Evolutionary conservation across 352 stramenopile species (phyloP).

Genomic region (Phytophthora colocasiae): DNA sequence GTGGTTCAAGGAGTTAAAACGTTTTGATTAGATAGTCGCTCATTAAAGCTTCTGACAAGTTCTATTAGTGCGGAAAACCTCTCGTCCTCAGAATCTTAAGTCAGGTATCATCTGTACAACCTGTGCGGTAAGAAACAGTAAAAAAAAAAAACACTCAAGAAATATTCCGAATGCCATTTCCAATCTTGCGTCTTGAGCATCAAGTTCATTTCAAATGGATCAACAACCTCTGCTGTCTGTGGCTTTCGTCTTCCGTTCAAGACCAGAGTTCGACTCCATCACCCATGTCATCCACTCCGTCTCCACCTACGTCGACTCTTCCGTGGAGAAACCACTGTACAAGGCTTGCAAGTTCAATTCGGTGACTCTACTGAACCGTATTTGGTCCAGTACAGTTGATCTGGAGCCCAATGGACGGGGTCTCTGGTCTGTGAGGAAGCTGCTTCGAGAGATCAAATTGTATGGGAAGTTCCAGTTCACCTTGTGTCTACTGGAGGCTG

Average conservation of each 20-base stretch:
- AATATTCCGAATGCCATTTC: no score
- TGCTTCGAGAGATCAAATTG: slow-evolving; percentile 4
- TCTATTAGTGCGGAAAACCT: no score
- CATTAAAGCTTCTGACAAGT: no score
- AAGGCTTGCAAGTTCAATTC: slow-evolving; percentile 6
- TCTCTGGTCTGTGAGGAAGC: slow-evolving; percentile 14
- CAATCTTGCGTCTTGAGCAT: no score
- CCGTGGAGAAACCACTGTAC: slow-evolving; percentile 9
- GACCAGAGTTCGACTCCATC: neutral
- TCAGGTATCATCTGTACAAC: no score
- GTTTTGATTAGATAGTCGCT: no score
- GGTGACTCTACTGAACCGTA: slow-evolving; percentile 8
- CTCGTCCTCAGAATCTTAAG: no score
- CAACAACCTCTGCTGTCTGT: no score
- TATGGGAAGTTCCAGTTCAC: slow-evolving; percentile 9
- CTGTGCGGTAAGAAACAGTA: no score
- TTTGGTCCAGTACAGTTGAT: slow-evolving; percentile 14
- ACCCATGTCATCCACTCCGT: slow-evolving; percentile 3
- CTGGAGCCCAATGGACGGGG: slow-evolving; percentile 1
- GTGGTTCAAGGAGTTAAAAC: no score
- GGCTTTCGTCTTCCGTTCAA: slow-evolving; percentile 11
- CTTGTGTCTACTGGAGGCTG: neutral
- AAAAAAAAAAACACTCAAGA: no score
- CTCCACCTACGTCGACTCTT: slow-evolving; percentile 6
- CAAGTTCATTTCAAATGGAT: no score